phyloP scores from a whole-genome alignment of 1,284 basidiomycete species.

The Pseudomicrostroma phylloplanum region DNA sequence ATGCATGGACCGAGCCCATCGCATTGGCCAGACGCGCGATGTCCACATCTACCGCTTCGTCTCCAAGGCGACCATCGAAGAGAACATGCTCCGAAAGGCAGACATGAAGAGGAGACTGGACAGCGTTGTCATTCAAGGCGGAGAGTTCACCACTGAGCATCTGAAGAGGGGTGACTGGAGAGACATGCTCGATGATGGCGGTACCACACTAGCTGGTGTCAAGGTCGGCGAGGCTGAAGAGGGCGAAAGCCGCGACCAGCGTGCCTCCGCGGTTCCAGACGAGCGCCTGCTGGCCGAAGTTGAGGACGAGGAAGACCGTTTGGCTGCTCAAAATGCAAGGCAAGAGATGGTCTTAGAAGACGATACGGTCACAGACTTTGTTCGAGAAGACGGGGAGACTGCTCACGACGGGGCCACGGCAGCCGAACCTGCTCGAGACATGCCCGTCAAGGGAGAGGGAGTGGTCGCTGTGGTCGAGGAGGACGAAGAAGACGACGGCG shows the following conservation, averaged over 20 bases:
- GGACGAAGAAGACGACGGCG: constrained; percentile 59
- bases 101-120: constrained; percentile 91
- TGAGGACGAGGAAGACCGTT: constrained; percentile 79
- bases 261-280: constrained; percentile 40
- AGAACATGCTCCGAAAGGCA: constrained; percentile 90
- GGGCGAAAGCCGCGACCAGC: constrained; percentile 52
- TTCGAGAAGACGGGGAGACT: background rate
- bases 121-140: constrained; percentile 85
- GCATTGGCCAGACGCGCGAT: constrained; percentile 92
- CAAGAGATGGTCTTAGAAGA: constrained; percentile 71
- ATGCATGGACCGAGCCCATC: constrained; percentile 90
- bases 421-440: constrained; percentile 19
- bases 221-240: constrained; percentile 45
- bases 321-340: constrained; percentile 70
- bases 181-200: constrained; percentile 62
- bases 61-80: constrained; percentile 85
- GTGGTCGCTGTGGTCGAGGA: constrained; percentile 12
- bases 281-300: constrained; percentile 70
- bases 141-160: constrained; percentile 67
- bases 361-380: background rate
- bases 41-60: constrained; percentile 96
- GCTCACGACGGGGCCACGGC: background rate
- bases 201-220: constrained; percentile 36
- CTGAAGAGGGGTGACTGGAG: constrained; percentile 67
- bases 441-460: constrained; percentile 2